Percentiles rank a stretch among this genome's conserved stretches.
Conservation (phyloP, 106 monocot genomes). For the Dendrobium catenatum region DNA sequence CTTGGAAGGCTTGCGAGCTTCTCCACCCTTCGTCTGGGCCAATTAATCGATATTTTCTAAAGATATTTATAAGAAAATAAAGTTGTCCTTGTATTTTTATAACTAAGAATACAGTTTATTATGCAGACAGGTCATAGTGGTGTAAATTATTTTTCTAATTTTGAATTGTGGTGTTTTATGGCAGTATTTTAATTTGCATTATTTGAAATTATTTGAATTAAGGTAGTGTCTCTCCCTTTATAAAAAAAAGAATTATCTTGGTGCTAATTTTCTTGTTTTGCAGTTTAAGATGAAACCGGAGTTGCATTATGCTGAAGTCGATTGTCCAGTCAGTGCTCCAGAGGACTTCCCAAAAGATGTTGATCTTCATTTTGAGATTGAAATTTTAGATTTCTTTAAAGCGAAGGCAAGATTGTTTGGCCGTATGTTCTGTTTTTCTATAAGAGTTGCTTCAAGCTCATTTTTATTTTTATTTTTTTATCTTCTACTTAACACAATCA, state of each 20-base stretch:
- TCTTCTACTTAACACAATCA: neutral
- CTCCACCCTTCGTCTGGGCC: too few relatives aligned
- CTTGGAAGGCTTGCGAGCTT: too few relatives aligned
- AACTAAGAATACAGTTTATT: neutral
- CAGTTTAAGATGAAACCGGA: slow-evolving; percentile 99
- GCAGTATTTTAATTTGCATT: neutral
- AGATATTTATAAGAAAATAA: neutral
- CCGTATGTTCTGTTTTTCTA: neutral
- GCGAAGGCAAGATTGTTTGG: slow-evolving; percentile 50
- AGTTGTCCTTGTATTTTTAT: neutral
- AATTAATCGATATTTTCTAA: neutral
- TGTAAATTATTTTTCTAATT: neutral
- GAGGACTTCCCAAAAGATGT: slow-evolving; percentile 63
- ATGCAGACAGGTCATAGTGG: neutral
- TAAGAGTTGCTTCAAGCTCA: neutral
- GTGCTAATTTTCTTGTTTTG: slow-evolving; percentile 16
- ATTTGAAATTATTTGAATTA: neutral
- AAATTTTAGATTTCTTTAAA: slow-evolving; percentile 92
- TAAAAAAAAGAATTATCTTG: neutral
- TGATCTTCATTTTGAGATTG: slow-evolving; percentile 97
- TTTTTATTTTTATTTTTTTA: neutral
- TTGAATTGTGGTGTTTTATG: neutral
- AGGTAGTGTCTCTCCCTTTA: neutral
- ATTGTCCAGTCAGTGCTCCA: slow-evolving; percentile 74
- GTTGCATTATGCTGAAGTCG: slow-evolving; percentile 79